phyloP scores from a whole-genome alignment of 2,329 filamentous ascomycete species.

The Alternaria solani region DNA sequence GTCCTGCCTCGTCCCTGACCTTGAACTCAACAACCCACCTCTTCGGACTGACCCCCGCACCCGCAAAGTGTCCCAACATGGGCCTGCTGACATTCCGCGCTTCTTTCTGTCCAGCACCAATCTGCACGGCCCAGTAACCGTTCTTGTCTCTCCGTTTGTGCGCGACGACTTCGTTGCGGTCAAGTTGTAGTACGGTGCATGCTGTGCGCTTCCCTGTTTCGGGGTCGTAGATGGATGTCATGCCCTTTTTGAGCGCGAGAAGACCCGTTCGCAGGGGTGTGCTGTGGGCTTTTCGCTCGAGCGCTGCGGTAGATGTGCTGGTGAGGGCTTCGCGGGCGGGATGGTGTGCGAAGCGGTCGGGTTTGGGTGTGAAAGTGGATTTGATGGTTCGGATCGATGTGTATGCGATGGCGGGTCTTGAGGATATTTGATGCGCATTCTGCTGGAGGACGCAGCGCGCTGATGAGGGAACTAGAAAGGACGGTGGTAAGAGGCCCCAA shows the following conservation, averaged over 20 bases:
- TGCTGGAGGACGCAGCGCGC: slow-evolving; percentile 36
- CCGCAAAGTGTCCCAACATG: slow-evolving; percentile 86
- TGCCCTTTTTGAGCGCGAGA: slow-evolving; percentile 90
- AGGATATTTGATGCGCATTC: slow-evolving; percentile 14
- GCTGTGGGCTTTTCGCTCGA: slow-evolving; percentile 64
- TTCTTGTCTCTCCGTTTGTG: slow-evolving; percentile 82
- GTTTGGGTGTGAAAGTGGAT: slow-evolving; percentile 62
- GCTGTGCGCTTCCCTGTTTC: slow-evolving; percentile 78
- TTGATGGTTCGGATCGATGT: slow-evolving; percentile 57
- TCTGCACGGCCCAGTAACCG: slow-evolving; percentile 93
- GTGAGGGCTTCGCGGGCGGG: slow-evolving; percentile 61
- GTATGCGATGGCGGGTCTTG: slow-evolving; percentile 26
- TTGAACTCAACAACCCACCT: slow-evolving; percentile 84
- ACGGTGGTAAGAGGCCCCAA: slow-evolving; percentile 41
- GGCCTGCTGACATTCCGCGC: slow-evolving; percentile 81
- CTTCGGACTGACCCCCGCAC: slow-evolving; percentile 83
- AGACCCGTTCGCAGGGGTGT: slow-evolving; percentile 78
- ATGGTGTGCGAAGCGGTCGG: slow-evolving; percentile 63
- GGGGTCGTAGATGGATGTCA: slow-evolving; percentile 86
- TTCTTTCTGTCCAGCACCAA: slow-evolving; percentile 79
- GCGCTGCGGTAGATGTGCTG: slow-evolving; percentile 65
- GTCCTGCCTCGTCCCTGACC: slow-evolving; percentile 75
- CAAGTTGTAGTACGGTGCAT: slow-evolving; percentile 93
- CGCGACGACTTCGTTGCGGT: slow-evolving; percentile 87
- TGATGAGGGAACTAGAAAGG: slow-evolving; percentile 41